Percentiles rank a stretch among this genome's conserved stretches.
phyloP scores from a whole-genome alignment of 2,329 filamentous ascomycete species.

The Apiospora pterosperma region DNA sequence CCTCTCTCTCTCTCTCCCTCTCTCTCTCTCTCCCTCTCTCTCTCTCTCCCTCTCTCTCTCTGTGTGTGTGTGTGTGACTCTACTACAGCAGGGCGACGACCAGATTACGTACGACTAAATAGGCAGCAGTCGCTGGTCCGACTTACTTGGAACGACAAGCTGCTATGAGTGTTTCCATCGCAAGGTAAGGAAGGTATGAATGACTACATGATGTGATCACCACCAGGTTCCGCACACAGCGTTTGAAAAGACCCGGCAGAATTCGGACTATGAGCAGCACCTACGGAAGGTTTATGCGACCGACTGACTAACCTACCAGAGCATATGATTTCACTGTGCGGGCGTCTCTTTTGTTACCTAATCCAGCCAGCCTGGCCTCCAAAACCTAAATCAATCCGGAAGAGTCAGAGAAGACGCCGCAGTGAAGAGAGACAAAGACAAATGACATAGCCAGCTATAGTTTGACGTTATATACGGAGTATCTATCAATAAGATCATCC shows the following conservation, averaged over 20 bases:
- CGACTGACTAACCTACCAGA: neutral
- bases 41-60: too few relatives aligned
- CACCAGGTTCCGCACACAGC: neutral
- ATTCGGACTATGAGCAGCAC: neutral
- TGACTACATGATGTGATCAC: neutral
- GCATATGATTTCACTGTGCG: neutral
- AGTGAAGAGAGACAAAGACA: neutral
- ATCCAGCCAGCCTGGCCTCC: neutral
- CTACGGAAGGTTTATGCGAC: slow-evolving; percentile 1
- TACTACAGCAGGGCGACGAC: neutral
- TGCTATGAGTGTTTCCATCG: neutral
- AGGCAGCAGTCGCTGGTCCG: neutral
- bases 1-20: too few relatives aligned
- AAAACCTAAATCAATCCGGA: neutral
- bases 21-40: too few relatives aligned
- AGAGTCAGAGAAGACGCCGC: neutral
- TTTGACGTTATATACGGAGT: neutral
- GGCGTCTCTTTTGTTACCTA: neutral
- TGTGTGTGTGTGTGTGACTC: too few relatives aligned
- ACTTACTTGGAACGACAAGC: neutral
- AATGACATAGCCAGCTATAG: neutral
- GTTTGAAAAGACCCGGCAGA: neutral
- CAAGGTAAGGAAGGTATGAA: neutral
- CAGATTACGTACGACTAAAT: neutral
- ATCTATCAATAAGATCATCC: neutral